A percentile compares a stretch with the other conserved stretches of the same genome.
phyloP scores from a whole-genome alignment of 371 early-diverging fungal species.

The Entomophthora muscae region DNA sequence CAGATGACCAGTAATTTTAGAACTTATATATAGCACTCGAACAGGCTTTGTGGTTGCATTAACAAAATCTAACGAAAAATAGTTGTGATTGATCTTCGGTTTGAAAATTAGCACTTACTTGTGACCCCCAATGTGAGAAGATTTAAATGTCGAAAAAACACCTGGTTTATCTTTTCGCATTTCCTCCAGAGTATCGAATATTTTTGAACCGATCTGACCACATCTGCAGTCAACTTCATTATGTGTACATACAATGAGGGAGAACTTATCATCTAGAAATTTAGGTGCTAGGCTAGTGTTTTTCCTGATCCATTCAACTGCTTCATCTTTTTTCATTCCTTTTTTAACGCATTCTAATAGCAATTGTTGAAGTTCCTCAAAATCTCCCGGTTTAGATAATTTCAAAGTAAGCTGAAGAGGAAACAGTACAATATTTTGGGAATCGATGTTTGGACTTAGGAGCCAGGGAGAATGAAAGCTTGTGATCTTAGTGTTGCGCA shows the following conservation, averaged over 20 bases:
- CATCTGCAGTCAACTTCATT: constrained; percentile 9
- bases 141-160: background rate
- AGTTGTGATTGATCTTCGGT: background rate
- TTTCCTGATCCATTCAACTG: background rate
- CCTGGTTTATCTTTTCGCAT: background rate
- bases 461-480: background rate
- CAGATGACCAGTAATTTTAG: background rate
- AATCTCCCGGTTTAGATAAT: background rate
- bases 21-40: background rate
- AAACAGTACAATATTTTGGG: background rate
- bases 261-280: background rate
- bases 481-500: background rate
- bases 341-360: background rate
- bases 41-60: background rate
- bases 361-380: background rate
- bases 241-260: constrained; percentile 6
- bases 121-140: constrained; percentile 9
- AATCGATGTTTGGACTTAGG: background rate
- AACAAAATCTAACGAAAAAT: background rate
- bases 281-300: background rate
- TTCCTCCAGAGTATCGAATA: background rate
- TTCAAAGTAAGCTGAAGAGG: background rate
- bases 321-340: background rate
- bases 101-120: constrained; percentile 4
- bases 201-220: background rate